Evolutionary conservation across 106 monocot species (phyloP).

Genomic region (Acorus gramineus): DNA sequence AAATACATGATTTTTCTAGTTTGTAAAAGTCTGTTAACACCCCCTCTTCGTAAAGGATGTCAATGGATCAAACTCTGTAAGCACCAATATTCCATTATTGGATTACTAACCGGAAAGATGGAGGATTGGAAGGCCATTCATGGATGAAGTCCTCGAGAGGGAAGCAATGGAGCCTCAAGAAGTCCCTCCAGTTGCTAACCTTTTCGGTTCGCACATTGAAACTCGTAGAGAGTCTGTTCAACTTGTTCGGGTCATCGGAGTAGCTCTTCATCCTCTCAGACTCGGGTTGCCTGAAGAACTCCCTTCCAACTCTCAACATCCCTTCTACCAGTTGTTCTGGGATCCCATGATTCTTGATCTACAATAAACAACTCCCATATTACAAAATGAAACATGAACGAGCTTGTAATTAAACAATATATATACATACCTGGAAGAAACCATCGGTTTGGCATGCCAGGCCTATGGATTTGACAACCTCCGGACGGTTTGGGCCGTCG

Average conservation of each 20-base stretch:
- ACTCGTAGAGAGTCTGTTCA: constrained; percentile 40
- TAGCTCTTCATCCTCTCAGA: constrained; percentile 31
- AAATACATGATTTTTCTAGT: no score
- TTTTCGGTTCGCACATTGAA: constrained; percentile 39
- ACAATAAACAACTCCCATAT: neutral
- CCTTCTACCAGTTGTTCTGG: constrained; percentile 10
- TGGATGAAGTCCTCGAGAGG: constrained; percentile 40
- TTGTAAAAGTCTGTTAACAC: no score
- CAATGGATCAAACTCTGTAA: no score
- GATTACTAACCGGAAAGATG: constrained; percentile 24
- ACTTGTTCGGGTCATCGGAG: constrained; percentile 33
- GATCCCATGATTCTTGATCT: constrained; percentile 43
- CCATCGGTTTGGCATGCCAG: constrained; percentile 34
- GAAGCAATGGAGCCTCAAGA: constrained; percentile 34
- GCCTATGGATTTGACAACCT: constrained; percentile 24
- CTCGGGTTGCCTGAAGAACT: constrained; percentile 41
- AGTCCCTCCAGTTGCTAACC: constrained; percentile 39
- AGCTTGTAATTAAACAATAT: no score
- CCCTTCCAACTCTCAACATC: constrained; percentile 23
- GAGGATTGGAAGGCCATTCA: constrained; percentile 47
- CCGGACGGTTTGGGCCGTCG: constrained; percentile 10
- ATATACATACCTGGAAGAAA: constrained; percentile 36
- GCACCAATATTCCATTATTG: no score
- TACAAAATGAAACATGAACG: no score
- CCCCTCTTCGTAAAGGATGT: no score